These are phyloP conservation scores for Pleochaeta shiraiana DNA, from an alignment of 2,329 filamentous ascomycete species.

Conservation along the genomic window DNA sequence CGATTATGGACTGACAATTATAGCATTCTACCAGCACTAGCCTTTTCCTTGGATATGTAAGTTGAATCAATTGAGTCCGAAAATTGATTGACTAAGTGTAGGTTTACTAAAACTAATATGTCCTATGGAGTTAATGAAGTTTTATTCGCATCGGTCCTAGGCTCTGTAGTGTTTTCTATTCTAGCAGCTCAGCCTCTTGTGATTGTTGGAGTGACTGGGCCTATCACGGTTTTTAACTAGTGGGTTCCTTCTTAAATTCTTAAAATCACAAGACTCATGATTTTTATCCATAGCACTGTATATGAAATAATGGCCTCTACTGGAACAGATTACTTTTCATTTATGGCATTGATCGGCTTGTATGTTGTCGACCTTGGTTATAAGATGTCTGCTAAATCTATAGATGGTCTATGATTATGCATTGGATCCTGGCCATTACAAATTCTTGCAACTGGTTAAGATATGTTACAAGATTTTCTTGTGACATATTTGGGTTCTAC, in stretches of 20 bases:
- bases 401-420: constrained; percentile 65
- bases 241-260: constrained; percentile 21
- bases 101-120: constrained; percentile 60
- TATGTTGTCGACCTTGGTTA: constrained; percentile 7
- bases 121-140: constrained; percentile 86
- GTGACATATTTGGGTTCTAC: constrained; percentile 88
- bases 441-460: constrained; percentile 78
- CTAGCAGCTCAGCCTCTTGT: constrained; percentile 68
- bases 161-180: constrained; percentile 58
- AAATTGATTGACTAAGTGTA: constrained; percentile 5
- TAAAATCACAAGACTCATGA: too few relatives aligned
- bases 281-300: constrained; percentile 80
- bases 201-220: constrained; percentile 78
- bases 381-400: constrained; percentile 7
- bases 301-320: constrained; percentile 68
- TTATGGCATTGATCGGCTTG: constrained; percentile 84
- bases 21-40: constrained; percentile 68
- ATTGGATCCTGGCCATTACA: constrained; percentile 63
- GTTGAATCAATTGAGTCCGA: constrained; percentile 4
- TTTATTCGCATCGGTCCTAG: constrained; percentile 65
- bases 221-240: constrained; percentile 89
- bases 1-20: neutral
- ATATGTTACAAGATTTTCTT: constrained; percentile 79
- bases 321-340: constrained; percentile 63
- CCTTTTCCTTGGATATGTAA: constrained; percentile 74